Base-by-base conservation (phyloP, 2,329 filamentous ascomycete species). In the Trichophyton mentagrophytes region DNA sequence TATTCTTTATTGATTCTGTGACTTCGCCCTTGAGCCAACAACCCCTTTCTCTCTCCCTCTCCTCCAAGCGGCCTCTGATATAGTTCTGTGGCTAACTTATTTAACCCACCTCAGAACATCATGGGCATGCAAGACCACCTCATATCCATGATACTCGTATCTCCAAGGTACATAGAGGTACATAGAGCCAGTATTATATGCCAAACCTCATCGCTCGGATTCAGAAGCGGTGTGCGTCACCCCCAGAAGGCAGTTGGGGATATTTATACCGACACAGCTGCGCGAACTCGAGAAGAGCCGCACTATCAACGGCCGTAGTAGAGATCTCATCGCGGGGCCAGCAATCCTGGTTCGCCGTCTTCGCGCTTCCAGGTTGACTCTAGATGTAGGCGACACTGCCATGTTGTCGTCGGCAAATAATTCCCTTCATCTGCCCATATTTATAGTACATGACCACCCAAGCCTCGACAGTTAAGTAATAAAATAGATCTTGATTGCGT, bases 331-430 rank as follows among this genome's bases (percentile, higher is more conserved):
- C 30, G 51, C 13, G 51, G 51, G 51, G 51, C 33, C 33, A 55
- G 33, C 13, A 9, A 55, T 17, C 51, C 51, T 36, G n/a, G 51
- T n/a, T 36, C 15, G 27, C 27, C 51, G 20, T 55, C 27, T 11
- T 33, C 15, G 49, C 44, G 2, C 3, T 3, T 3, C 46, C 22
- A 7, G 8, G 46, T 51, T 51, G 20, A 51, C 15, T 13, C 22
- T 51, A 55, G 51, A 36, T 20, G 30, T 55, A 55, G 5, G 22
- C 20, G 20, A 55, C 27, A 55, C 51, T 33, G 51, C 51, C 51
- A 55, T 55, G 51, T 8, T 55, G 27, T 30, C 47, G 47, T 55
- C 51, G 51, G 51, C 51, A 55, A 55, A 36, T 55, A 55, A 55
- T 55, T 55, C 51, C 51, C 25, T 53, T 33, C 51, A 55, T 8